Conservation (phyloP, 805 yeast genomes). For the Ogataea haglerorum region DNA sequence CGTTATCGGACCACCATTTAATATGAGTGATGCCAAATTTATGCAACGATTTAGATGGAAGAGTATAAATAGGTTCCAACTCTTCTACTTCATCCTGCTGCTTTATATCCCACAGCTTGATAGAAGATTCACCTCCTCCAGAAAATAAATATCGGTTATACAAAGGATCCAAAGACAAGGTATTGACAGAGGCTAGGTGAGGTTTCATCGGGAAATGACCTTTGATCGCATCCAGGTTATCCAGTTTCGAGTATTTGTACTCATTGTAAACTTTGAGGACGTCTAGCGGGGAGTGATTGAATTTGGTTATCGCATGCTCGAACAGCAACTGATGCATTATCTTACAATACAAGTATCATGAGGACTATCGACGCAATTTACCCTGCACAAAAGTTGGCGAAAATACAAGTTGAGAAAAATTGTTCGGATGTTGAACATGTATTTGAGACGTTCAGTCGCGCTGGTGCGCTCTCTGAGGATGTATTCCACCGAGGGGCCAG, state of each 20-base stretch:
- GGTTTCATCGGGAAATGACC: constrained; percentile 39
- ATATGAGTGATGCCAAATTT: constrained; percentile 68
- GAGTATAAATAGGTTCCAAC: constrained; percentile 19
- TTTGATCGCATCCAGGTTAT: constrained; percentile 16
- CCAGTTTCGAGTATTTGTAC: constrained; percentile 22
- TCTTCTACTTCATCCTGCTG: constrained; percentile 14
- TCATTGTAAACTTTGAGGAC: constrained; percentile 27
- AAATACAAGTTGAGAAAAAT: constrained; percentile 4
- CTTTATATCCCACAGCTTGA: constrained; percentile 63
- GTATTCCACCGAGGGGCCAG: background rate
- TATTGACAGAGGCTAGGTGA: constrained; percentile 54
- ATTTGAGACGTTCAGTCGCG: constrained; percentile 1
- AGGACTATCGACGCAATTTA: constrained; percentile 9
- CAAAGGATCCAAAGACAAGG: constrained; percentile 51
- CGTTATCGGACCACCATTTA: constrained; percentile 92
- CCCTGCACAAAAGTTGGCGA: constrained; percentile 8
- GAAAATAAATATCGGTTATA: constrained; percentile 51
- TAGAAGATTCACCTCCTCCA: constrained; percentile 70
- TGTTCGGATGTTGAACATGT: constrained; percentile 2
- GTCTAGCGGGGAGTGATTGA: constrained; percentile 14
- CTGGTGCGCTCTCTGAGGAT: constrained; percentile 1
- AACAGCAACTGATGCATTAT: constrained; percentile 25
- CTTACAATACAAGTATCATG: background rate
- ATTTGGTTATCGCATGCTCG: constrained; percentile 17
- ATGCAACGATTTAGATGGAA: constrained; percentile 46